Evolutionary conservation across 1,139 yeast genomes (phyloP).

Genomic region (Blastobotrys serpentis): DNA sequence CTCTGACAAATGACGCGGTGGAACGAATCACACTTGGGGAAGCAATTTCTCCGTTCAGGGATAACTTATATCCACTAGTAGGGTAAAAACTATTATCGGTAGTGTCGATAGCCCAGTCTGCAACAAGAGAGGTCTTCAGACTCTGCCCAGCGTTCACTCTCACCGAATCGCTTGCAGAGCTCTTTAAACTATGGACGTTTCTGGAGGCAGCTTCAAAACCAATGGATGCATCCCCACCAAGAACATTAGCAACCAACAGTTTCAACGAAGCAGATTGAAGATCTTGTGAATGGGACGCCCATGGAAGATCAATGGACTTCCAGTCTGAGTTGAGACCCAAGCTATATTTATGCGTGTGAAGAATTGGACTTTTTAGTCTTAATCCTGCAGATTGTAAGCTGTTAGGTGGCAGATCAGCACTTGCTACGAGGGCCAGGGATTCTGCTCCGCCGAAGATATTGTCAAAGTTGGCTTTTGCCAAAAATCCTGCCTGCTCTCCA

Average conservation of each 20-base stretch:
- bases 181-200: conserved; percentile 40
- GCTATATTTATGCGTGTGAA: conserved; percentile 48
- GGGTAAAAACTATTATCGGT: conserved; percentile 37
- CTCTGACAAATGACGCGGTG: conserved; percentile 36
- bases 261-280: conserved; percentile 38
- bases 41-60: conserved; percentile 57
- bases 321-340: conserved; percentile 51
- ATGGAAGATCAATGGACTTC: conserved; percentile 68
- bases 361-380: conserved; percentile 48
- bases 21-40: conserved; percentile 10
- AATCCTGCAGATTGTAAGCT: conserved; percentile 7
- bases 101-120: conserved; percentile 34
- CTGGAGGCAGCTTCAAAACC: conserved; percentile 55
- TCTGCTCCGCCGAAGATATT: conserved; percentile 30
- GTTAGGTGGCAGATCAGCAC: conserved; percentile 1
- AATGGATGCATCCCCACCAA: conserved; percentile 43
- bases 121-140: conserved; percentile 38
- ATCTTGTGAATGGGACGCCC: conserved; percentile 40
- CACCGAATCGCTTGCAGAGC: conserved; percentile 40
- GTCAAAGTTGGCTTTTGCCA: conserved; percentile 24
- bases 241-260: conserved; percentile 34
- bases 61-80: conserved; percentile 52
- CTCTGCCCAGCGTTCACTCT: conserved; percentile 41
- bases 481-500: conserved; percentile 64
- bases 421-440: conserved; percentile 23